These are phyloP conservation scores for Rhizoclosmatium globosum DNA, from an alignment of 192 early-diverging fungal species.

Conservation along the genomic window DNA sequence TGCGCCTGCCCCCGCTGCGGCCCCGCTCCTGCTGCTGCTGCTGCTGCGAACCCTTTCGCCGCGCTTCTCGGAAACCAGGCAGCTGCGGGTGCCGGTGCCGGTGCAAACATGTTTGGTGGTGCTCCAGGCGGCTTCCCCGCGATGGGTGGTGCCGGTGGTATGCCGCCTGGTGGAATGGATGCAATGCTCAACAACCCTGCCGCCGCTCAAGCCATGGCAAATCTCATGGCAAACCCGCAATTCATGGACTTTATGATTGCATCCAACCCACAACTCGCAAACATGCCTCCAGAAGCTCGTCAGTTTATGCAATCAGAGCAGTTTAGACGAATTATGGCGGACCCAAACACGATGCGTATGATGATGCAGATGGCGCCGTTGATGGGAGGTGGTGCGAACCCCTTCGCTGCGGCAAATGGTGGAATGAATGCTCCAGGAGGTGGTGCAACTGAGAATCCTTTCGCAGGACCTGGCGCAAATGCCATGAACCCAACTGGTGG, in stretches of 20 bases:
- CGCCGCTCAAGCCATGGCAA: conserved; percentile 82
- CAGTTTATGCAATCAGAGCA: conserved; percentile 75
- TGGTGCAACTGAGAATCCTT: neutral
- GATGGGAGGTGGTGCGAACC: conserved; percentile 48
- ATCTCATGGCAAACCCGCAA: conserved; percentile 83
- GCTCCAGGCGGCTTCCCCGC: conserved; percentile 56
- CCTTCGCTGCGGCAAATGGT: conserved; percentile 38
- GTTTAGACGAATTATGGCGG: conserved; percentile 74
- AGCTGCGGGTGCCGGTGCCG: conserved; percentile 40
- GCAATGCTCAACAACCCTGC: conserved; percentile 87
- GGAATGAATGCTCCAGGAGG: neutral
- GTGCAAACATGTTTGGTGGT: conserved; percentile 44
- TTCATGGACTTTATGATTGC: conserved; percentile 85
- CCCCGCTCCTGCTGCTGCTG: conserved; percentile 39
- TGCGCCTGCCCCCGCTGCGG: conserved; percentile 36
- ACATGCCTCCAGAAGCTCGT: conserved; percentile 84
- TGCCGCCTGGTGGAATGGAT: conserved; percentile 43
- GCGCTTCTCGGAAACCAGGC: conserved; percentile 45
- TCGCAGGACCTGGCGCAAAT: conserved; percentile 19
- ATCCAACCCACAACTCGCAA: conserved; percentile 80
- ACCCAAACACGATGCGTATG: conserved; percentile 82
- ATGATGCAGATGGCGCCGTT: conserved; percentile 71
- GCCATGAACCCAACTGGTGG: conserved; percentile 44
- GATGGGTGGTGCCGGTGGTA: conserved; percentile 8
- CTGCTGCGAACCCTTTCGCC: conserved; percentile 48